Percentiles rank a stretch among this genome's conserved stretches.
These are phyloP conservation scores for Scheffersomyces titani DNA, from an alignment of 1,139 yeast genomes.

Conservation along the genomic window DNA sequence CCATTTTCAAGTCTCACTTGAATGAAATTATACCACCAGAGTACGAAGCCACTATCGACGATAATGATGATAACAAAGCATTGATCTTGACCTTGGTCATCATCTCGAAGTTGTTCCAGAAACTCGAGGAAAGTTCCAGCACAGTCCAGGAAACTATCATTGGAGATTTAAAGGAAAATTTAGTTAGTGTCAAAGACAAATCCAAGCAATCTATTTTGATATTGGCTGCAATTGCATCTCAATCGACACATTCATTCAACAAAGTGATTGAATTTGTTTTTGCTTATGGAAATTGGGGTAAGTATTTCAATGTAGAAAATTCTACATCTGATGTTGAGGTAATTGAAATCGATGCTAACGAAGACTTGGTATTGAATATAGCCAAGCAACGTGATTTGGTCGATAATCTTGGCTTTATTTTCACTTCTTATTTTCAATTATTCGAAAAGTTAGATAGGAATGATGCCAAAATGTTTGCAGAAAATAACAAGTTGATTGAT, in stretches of 20 bases:
- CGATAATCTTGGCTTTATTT: slow-evolving; percentile 58
- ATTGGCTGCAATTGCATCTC: slow-evolving; percentile 55
- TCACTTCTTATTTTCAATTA: slow-evolving; percentile 31
- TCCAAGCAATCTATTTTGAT: slow-evolving; percentile 61
- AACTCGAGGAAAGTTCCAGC: slow-evolving; percentile 23
- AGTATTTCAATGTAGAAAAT: slow-evolving; percentile 26
- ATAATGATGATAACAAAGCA: slow-evolving; percentile 40
- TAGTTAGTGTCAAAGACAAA: slow-evolving; percentile 52
- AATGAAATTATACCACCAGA: slow-evolving; percentile 31
- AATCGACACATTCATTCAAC: slow-evolving; percentile 42
- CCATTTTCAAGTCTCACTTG: slow-evolving; percentile 30
- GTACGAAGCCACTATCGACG: slow-evolving; percentile 28
- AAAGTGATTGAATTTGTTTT: slow-evolving; percentile 40
- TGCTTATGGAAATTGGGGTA: slow-evolving; percentile 39
- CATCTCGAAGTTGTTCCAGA: slow-evolving; percentile 41
- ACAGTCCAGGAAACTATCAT: slow-evolving; percentile 35
- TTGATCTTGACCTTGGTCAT: slow-evolving; percentile 51
- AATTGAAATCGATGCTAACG: slow-evolving; percentile 17
- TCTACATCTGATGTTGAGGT: slow-evolving; percentile 6
- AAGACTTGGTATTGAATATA: slow-evolving; percentile 41
- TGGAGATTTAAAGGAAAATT: slow-evolving; percentile 59
- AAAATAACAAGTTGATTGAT: slow-evolving; percentile 27
- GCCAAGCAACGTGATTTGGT: slow-evolving; percentile 63
- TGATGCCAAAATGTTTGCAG: slow-evolving; percentile 11
- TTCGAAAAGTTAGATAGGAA: slow-evolving; percentile 12